phyloP scores from a whole-genome alignment of 768 basidiomycete genomes.

The Phylloporus arenicola region DNA sequence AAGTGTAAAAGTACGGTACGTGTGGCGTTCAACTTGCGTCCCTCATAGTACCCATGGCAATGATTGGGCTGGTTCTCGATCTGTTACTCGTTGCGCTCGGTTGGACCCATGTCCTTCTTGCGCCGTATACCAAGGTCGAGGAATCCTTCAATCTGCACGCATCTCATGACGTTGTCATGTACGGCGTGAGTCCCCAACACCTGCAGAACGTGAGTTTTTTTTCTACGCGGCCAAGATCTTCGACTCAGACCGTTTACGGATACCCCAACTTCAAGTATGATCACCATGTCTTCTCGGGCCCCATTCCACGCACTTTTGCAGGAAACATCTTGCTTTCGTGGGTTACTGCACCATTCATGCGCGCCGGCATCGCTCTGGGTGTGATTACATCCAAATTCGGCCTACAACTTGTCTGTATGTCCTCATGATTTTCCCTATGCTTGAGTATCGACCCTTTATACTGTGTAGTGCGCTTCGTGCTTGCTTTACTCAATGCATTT shows the following conservation, averaged over 20 bases:
- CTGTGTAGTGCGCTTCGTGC: constrained; percentile 60
- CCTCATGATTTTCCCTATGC: neutral
- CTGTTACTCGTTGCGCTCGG: constrained; percentile 42
- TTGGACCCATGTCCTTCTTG: constrained; percentile 66
- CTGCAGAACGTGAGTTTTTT: constrained; percentile 45
- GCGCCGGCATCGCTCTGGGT: constrained; percentile 37
- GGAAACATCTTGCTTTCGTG: constrained; percentile 69
- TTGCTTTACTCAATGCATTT: constrained; percentile 61
- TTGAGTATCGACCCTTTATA: neutral
- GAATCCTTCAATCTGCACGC: constrained; percentile 96
- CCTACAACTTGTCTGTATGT: constrained; percentile 65
- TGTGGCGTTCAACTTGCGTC: no score
- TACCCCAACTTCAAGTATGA: constrained; percentile 61
- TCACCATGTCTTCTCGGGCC: constrained; percentile 82
- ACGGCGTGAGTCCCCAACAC: constrained; percentile 46
- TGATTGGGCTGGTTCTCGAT: constrained; percentile 36
- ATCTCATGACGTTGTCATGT: constrained; percentile 77
- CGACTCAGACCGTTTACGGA: neutral
- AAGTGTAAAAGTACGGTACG: no score
- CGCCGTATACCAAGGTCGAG: constrained; percentile 95
- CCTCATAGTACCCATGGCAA: no score
- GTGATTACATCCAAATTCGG: constrained; percentile 53
- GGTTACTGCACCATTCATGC: constrained; percentile 45
- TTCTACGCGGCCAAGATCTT: neutral
- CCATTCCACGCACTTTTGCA: constrained; percentile 83